Percentiles rank a stretch among this genome's conserved stretches.
These are phyloP conservation scores for Penicillium palitans DNA, from an alignment of 2,329 filamentous ascomycete species.

Conservation along the genomic window DNA sequence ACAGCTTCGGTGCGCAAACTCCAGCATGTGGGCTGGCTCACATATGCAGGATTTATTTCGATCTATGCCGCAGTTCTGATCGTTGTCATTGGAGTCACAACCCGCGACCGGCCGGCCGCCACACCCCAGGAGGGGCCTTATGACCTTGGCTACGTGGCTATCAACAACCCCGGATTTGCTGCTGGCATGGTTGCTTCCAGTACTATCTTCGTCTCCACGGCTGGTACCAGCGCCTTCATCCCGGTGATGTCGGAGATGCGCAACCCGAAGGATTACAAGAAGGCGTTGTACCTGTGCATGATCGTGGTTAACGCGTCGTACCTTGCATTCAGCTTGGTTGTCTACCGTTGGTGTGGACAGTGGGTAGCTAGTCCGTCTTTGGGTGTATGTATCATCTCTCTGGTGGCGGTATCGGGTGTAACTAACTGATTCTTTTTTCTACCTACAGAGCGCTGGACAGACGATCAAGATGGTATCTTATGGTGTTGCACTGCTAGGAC, in stretches of 20 bases:
- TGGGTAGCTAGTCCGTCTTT: conserved; percentile 64
- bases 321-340: conserved; percentile 57
- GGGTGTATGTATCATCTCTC: conserved; percentile 25
- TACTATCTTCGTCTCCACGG: conserved; percentile 59
- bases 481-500: conserved; percentile 56
- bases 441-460: conserved; percentile 48
- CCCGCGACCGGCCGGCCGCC: conserved; percentile 57
- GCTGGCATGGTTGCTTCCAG: conserved; percentile 57
- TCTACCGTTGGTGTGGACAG: conserved; percentile 61
- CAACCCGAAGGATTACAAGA: conserved; percentile 57
- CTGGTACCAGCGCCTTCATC: conserved; percentile 60
- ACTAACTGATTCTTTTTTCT: conserved; percentile 31
- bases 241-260: conserved; percentile 65
- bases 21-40: conserved; percentile 60
- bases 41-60: conserved; percentile 59
- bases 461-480: conserved; percentile 63
- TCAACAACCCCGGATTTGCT: conserved; percentile 58
- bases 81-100: conserved; percentile 59
- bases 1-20: conserved; percentile 51
- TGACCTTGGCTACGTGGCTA: conserved; percentile 58
- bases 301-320: conserved; percentile 57
- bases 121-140: conserved; percentile 59
- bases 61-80: conserved; percentile 61
- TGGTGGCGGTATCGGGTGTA: background rate
- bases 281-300: conserved; percentile 61